Evolutionary conservation across 768 basidiomycete genomes (phyloP).

Genomic region (Boletus insuetus): DNA sequence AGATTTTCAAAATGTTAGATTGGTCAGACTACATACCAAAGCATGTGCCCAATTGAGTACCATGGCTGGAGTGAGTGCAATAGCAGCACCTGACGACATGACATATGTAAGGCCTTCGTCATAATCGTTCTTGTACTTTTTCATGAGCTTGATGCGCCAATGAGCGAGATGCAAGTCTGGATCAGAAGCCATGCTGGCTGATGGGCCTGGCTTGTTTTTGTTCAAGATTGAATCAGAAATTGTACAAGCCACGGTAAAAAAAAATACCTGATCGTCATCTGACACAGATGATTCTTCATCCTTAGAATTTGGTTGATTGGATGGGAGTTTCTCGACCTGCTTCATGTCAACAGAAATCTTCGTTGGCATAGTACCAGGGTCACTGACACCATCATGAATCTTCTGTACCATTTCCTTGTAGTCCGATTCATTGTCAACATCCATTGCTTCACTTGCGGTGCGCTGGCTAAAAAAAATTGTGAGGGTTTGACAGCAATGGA

Average conservation of each 20-base stretch:
- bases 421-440: constrained; percentile 2
- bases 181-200: background rate
- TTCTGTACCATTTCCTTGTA: constrained; percentile 11
- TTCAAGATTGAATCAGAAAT: background rate
- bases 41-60: background rate
- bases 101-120: background rate
- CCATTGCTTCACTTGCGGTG: background rate
- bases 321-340: background rate
- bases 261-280: background rate
- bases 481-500: too few relatives aligned
- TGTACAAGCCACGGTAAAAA: background rate
- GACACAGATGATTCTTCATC: background rate
- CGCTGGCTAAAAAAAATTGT: background rate
- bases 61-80: background rate
- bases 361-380: background rate
- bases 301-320: background rate
- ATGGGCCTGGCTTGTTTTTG: too few relatives aligned
- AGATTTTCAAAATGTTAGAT: too few relatives aligned
- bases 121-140: background rate
- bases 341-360: constrained; percentile 12
- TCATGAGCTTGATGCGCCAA: background rate
- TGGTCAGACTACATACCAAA: background rate
- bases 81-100: background rate
- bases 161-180: background rate
- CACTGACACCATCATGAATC: too few relatives aligned